Conservation (phyloP, 208 protist species). For the Leishmania amazonensis region DNA sequence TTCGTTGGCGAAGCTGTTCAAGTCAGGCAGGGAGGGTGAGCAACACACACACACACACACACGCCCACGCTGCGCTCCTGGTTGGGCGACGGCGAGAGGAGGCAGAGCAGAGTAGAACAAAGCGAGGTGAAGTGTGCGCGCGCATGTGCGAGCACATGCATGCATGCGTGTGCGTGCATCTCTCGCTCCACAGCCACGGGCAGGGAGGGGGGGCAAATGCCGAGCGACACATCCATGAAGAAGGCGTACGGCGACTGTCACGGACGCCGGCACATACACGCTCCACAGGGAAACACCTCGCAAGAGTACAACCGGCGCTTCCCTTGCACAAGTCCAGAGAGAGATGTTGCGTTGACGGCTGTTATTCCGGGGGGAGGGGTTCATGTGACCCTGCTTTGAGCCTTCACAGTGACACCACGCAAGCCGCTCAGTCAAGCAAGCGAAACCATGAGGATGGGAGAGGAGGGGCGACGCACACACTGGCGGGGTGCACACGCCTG, state of each 20-base stretch:
- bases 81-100: neutral
- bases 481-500: neutral
- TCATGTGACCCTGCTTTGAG: neutral
- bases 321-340: neutral
- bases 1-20: neutral
- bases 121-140: neutral
- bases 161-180: neutral
- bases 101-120: neutral
- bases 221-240: neutral
- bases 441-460: neutral
- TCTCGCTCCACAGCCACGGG: neutral
- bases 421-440: neutral
- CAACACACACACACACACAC: neutral
- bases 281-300: neutral
- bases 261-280: neutral
- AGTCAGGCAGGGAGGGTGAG: neutral
- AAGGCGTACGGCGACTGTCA: neutral
- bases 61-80: neutral
- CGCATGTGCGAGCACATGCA: neutral
- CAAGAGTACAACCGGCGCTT: neutral
- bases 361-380: neutral
- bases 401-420: neutral
- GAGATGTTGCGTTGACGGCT: neutral
- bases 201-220: neutral
- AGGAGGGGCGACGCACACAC: neutral